Conservation (phyloP, 257 asterid species). For the Capsicum chinense region DNA sequence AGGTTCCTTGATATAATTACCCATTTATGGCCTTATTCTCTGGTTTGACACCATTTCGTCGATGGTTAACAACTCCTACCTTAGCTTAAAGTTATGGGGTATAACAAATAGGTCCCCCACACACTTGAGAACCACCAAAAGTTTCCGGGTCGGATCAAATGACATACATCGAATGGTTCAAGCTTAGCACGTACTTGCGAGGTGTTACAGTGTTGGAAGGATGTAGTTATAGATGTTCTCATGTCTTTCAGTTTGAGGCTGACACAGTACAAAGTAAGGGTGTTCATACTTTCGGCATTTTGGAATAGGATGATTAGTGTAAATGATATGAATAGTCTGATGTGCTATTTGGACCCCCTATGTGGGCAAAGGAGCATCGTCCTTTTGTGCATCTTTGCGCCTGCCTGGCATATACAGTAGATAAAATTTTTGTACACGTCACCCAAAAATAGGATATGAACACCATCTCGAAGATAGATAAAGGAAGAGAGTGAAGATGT, state of each 20-base stretch:
- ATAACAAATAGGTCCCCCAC: too few species aligned
- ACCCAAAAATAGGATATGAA: neutral
- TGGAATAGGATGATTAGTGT: neutral
- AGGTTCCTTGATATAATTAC: too few species aligned
- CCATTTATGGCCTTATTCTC: too few species aligned
- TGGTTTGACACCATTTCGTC: too few species aligned
- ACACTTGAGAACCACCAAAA: too few species aligned
- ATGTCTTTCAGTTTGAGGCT: neutral
- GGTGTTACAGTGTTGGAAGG: neutral
- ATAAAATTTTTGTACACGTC: neutral
- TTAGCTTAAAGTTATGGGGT: too few species aligned
- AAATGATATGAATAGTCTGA: neutral
- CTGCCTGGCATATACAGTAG: neutral
- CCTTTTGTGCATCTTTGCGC: conserved; percentile 16
- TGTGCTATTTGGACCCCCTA: neutral
- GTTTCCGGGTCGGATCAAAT: too few species aligned
- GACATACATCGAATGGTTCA: too few species aligned
- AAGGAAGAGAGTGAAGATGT: neutral
- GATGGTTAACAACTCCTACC: too few species aligned
- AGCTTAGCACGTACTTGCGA: too few species aligned
- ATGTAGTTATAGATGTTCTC: neutral
- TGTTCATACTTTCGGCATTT: neutral
- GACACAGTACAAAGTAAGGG: neutral
- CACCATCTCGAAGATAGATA: neutral
- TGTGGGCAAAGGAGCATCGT: neutral